These are phyloP conservation scores for Trichoderma lentiforme DNA, from an alignment of 2,329 filamentous ascomycete species.

Conservation along the genomic window DNA sequence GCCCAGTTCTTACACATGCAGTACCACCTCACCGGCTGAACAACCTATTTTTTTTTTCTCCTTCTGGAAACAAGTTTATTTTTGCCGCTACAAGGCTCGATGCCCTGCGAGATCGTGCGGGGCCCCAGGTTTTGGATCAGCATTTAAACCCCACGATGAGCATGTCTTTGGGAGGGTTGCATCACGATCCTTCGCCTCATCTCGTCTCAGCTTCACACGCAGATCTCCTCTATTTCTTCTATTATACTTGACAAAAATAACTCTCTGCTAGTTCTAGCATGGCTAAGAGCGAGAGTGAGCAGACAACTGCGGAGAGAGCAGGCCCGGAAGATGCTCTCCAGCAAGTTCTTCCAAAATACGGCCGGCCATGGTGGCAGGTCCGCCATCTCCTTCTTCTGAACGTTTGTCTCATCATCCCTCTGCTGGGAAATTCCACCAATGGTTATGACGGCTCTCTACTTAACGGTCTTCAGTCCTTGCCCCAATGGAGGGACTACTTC, in stretches of 20 bases:
- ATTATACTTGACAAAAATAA: neutral
- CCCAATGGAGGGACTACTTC: slow-evolving; percentile 41
- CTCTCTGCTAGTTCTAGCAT: neutral
- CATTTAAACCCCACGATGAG: neutral
- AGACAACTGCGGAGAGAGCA: neutral
- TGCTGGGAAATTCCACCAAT: slow-evolving; percentile 28
- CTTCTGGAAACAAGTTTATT: neutral
- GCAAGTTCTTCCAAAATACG: neutral
- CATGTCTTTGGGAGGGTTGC: neutral
- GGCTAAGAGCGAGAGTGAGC: neutral
- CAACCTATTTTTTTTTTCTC: neutral
- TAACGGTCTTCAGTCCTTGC: slow-evolving; percentile 45
- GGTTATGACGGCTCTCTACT: slow-evolving; percentile 49
- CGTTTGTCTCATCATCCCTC: neutral
- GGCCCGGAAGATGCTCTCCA: neutral
- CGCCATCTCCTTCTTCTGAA: neutral
- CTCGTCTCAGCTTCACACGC: neutral
- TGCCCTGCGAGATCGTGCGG: neutral
- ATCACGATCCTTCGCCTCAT: neutral
- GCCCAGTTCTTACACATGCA: neutral
- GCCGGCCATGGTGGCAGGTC: neutral
- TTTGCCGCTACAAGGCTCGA: neutral
- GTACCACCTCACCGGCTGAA: neutral
- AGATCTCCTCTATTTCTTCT: neutral
- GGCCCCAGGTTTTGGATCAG: neutral